A percentile compares a stretch with the other conserved stretches of the same genome.
phyloP scores from a whole-genome alignment of 1,139 yeast species.

The Sugiyamaella castrensis region DNA sequence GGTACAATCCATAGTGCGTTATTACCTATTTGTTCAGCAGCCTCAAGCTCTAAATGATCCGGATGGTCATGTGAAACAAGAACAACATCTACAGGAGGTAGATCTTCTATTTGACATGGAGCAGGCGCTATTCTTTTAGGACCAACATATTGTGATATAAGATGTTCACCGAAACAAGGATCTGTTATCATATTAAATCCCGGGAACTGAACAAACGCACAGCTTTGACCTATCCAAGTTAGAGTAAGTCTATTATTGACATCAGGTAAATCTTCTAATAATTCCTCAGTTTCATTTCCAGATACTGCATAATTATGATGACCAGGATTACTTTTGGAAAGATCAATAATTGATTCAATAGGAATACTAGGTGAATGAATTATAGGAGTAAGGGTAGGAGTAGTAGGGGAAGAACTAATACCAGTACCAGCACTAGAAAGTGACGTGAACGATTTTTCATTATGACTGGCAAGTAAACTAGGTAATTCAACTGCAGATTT shows the following conservation, averaged over 20 bases:
- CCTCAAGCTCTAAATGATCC: slow-evolving; percentile 75
- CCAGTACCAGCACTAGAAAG: too few species aligned
- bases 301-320: not conserved
- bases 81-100: slow-evolving; percentile 68
- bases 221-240: slow-evolving; percentile 94
- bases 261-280: slow-evolving; percentile 25
- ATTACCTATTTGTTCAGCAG: slow-evolving; percentile 58
- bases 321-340: too few species aligned
- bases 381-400: too few species aligned
- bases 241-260: slow-evolving; percentile 53
- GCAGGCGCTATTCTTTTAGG: slow-evolving; percentile 76
- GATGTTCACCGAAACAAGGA: slow-evolving; percentile 71
- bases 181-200: slow-evolving; percentile 79
- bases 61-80: slow-evolving; percentile 94
- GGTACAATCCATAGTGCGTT: slow-evolving; percentile 82
- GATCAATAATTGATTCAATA: too few species aligned
- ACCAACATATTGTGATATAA: slow-evolving; percentile 63
- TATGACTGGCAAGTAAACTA: too few species aligned
- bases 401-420: too few species aligned
- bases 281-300: not conserved
- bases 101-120: slow-evolving; percentile 61
- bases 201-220: slow-evolving; percentile 68
- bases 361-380: not conserved
- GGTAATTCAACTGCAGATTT: not conserved
- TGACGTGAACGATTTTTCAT: too few species aligned